Conservation (phyloP, 805 yeast genomes). For the Pichia occidentalis region DNA sequence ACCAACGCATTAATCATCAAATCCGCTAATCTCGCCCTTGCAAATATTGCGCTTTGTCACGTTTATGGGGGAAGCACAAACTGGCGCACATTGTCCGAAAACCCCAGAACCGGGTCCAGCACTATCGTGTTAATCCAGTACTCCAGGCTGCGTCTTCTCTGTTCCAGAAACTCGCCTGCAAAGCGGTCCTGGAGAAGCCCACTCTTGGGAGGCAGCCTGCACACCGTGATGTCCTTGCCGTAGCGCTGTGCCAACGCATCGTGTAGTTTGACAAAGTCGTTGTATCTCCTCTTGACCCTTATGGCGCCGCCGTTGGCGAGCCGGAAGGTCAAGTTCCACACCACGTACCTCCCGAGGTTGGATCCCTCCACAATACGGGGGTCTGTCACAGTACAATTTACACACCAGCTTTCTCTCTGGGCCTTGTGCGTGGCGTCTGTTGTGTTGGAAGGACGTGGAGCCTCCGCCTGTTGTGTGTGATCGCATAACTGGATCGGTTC, state of each 20-base stretch:
- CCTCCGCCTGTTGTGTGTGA: constrained; percentile 5
- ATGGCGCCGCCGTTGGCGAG: constrained; percentile 34
- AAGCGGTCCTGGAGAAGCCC: constrained; percentile 23
- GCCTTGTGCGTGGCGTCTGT: no score
- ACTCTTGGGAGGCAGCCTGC: constrained; percentile 47
- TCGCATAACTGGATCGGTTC: constrained; percentile 31
- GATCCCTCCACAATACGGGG: constrained; percentile 27
- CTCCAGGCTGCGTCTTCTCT: constrained; percentile 50
- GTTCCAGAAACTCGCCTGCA: constrained; percentile 40
- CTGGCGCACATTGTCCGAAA: no score
- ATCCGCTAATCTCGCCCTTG: no score
- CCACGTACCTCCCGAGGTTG: constrained; percentile 24
- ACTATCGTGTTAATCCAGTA: constrained; percentile 51
- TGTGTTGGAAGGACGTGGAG: constrained; percentile 8
- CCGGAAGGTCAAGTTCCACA: constrained; percentile 27
- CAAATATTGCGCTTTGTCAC: no score
- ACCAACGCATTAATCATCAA: no score
- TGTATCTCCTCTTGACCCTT: constrained; percentile 51
- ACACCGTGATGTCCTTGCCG: constrained; percentile 36
- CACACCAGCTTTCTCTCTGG: constrained; percentile 23
- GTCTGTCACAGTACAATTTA: constrained; percentile 26
- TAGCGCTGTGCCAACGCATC: constrained; percentile 30
- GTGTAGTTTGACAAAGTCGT: constrained; percentile 52
- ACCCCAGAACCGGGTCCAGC: constrained; percentile 39
- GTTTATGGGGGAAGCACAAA: no score